Base-by-base conservation (phyloP, 495 filamentous ascomycete genomes). In the Penicillium psychrofluorescens region DNA sequence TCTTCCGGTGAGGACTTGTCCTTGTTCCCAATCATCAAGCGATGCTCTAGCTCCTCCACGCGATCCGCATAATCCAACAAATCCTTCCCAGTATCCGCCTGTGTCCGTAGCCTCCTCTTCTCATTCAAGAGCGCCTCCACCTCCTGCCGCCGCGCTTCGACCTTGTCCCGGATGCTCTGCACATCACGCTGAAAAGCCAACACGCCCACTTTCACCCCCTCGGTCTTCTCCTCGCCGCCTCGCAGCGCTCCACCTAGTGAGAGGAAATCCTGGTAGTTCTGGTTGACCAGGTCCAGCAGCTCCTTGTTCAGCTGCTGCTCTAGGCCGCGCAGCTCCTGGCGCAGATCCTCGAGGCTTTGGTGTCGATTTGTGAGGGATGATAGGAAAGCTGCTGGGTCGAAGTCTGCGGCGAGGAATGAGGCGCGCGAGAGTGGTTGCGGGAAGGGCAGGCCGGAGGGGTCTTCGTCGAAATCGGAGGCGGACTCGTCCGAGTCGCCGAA, bases 321-420 rank as follows among this genome's bases (percentile, higher is more conserved):
- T 16, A 92, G 76, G 36, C 84, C 73, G 11, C 89, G 81, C 4
- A 99, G 73, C 52, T 99, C 94, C 27, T 81, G 62, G 11, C 90
- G 86, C 12, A 99, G 73, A 62, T 99, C 94, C 61, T 95, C 91
- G 38, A 99, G 86, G 2, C 88, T 95, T 59, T 98, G 92, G 58
- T 96, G 90, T 1, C 92, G 83, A 56, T 90, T 83, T 29, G 75
- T 83, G 1, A 96, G 72, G 5, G 83, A 83, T 6, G 87, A 86
- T 32, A 99, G 83, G 68, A 94, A 99, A 1, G 69, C 67, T 6
- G 84, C 77, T 12, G 94, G 85, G 49, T 84, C 78, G 68, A 99
- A 99, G 49, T 81, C 64, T 1, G 83, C 76, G 11, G 80, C 64
- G 4, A 95, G 80, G 64, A 95, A 96, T 45, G 86, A 84, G 31